Evolutionary conservation across 139 green algal species (phyloP).

Genomic region (Gonium pectorale): DNA sequence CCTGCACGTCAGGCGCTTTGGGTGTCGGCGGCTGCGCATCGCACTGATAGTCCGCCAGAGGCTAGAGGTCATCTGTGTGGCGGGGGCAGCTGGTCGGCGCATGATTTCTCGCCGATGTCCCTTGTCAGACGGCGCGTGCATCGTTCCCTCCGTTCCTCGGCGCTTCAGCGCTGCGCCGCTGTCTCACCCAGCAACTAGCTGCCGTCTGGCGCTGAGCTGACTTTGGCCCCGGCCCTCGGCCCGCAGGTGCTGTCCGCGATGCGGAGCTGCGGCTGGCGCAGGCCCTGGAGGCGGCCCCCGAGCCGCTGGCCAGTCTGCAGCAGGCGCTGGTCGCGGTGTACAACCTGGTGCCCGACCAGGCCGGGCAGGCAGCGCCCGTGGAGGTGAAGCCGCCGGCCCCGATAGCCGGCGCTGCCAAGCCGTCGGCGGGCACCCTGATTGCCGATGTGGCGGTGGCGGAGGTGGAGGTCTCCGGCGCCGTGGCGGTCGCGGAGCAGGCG

Average conservation of each 20-base stretch:
- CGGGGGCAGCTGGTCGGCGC: too few species aligned
- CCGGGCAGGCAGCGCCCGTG: background rate
- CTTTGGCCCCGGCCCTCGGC: background rate
- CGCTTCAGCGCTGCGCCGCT: too few species aligned
- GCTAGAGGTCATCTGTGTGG: too few species aligned
- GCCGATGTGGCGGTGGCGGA: conserved; percentile 24
- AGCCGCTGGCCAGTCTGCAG: background rate
- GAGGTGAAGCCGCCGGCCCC: background rate
- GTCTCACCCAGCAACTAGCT: too few species aligned
- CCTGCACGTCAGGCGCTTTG: too few species aligned
- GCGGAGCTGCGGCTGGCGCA: background rate
- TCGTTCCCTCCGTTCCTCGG: too few species aligned
- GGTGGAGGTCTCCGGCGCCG: background rate
- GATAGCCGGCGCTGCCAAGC: background rate
- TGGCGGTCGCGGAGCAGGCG: conserved; percentile 30
- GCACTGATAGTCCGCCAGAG: too few species aligned
- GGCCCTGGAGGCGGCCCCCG: background rate
- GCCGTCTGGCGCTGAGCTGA: too few species aligned
- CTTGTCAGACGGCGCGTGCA: too few species aligned
- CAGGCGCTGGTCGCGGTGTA: conserved; percentile 15
- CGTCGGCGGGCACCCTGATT: background rate
- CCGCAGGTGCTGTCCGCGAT: conserved; percentile 18
- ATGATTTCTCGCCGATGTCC: too few species aligned
- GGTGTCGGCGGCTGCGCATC: too few species aligned
- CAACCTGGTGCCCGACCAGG: background rate